These are phyloP conservation scores for Ophiostoma ulmi DNA, from an alignment of 2,329 filamentous ascomycete species.

Conservation along the genomic window DNA sequence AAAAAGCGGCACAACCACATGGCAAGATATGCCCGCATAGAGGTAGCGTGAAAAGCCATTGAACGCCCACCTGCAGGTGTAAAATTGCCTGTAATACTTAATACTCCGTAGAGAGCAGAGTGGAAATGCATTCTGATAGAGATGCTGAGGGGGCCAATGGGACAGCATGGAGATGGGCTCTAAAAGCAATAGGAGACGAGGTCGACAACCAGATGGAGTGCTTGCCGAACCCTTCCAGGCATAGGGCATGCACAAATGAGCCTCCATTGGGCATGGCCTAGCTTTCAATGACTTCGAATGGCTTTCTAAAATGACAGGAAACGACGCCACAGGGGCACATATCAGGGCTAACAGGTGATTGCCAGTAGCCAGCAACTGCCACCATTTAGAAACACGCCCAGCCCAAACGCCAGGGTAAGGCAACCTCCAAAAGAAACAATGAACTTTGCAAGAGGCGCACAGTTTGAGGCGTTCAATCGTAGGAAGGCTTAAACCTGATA, in stretches of 20 bases:
- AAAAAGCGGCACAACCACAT: slow-evolving; percentile 5
- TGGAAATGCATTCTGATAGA: not conserved
- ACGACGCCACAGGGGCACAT: not conserved
- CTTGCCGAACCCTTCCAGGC: not conserved
- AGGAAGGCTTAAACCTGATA: not conserved
- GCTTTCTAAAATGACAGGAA: not conserved
- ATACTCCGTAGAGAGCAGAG: not conserved
- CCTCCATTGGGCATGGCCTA: not conserved
- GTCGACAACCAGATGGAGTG: not conserved
- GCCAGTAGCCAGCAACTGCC: not conserved
- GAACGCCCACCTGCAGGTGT: not conserved
- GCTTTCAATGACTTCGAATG: not conserved
- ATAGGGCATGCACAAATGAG: not conserved
- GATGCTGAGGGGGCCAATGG: not conserved
- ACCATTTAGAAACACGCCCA: not conserved
- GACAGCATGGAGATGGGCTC: not conserved
- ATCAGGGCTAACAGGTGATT: not conserved
- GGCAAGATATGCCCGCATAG: not conserved
- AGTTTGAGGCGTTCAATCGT: not conserved
- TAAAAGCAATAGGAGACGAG: not conserved
- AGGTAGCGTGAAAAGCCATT: not conserved
- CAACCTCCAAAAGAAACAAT: not conserved
- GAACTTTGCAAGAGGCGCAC: not conserved
- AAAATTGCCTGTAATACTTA: not conserved
- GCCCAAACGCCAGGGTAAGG: slow-evolving; percentile 6